Evolutionary conservation across 2,329 filamentous ascomycete species (phyloP), one percentile per base, ranked within the genome.

Genomic region (Huntiella abstrusa): DNA sequence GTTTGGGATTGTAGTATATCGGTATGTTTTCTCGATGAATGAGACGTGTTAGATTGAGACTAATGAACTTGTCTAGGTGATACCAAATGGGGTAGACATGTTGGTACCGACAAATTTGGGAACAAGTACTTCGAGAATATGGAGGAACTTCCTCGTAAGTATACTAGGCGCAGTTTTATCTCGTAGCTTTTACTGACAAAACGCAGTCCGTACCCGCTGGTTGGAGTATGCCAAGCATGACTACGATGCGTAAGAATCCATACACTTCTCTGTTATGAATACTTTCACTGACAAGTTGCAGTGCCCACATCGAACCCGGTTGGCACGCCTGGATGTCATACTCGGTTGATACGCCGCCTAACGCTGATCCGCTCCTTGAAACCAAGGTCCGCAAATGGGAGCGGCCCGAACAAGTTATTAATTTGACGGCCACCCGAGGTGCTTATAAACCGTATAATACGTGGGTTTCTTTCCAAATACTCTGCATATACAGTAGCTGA

Each of bases 251-350:
- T 52, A 52, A 34, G 51, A 46, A 12, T 42, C 34, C 15, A 19
- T 13, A 19, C 35, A 7, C 19, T 15, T 4, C 32, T n/a, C 8
- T 17, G 11, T 5, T 36, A 11, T 19, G 6, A 15, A n/a, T 12
- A 6, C n/a, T 12, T 3, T 43, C 34, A 16, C 41, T 43, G 13
- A 43, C 40, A 8, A 7, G 10, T 7, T 11, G 13, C 38, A 52
- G 51, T 37, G 75, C 75, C 49, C 84, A 95, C 46, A 83, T 95
- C 56, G 88, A 96, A 64, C 87, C 88, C 43, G 83, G 88, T 63
- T 98, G 91, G 91, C 91, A 96, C 66, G 85, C 83, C 28, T 98
- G 91, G 91, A 86, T 98, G 55, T 85, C 85, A 54, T 96, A 98
- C 66, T 68, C 78, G 65, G 79, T 94, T 56, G 86, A 96, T 64